These are phyloP conservation scores for Gilbertella persicaria DNA, from an alignment of 371 early-diverging fungal genomes.

Conservation along the genomic window DNA sequence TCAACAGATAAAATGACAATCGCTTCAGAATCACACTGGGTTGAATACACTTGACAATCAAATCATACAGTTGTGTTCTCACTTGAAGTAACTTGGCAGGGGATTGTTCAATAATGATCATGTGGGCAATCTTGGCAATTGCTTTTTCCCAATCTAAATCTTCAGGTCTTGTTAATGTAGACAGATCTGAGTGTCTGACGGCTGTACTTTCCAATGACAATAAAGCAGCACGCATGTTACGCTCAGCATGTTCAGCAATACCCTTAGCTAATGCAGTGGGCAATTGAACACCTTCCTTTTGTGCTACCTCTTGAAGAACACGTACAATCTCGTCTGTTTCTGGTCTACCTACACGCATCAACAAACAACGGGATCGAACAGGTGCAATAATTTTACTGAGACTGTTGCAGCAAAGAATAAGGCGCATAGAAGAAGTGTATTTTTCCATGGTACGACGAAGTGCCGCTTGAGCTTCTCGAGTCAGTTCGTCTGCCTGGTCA, in stretches of 20 bases:
- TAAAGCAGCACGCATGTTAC: conserved; percentile 91
- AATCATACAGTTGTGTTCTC: conserved; percentile 82
- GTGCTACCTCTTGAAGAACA: conserved; percentile 73
- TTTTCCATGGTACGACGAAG: conserved; percentile 99
- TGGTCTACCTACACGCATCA: conserved; percentile 91
- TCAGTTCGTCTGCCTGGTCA: conserved; percentile 94
- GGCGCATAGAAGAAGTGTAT: conserved; percentile 91
- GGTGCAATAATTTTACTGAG: conserved; percentile 95
- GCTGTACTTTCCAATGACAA: conserved; percentile 90
- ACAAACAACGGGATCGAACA: conserved; percentile 93
- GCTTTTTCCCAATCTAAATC: conserved; percentile 91
- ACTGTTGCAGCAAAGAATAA: conserved; percentile 93
- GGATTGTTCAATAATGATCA: conserved; percentile 76
- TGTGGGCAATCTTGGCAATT: conserved; percentile 67
- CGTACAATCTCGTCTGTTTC: conserved; percentile 65
- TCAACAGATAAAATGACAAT: conserved; percentile 70
- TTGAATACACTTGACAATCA: conserved; percentile 90
- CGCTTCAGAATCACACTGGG: conserved; percentile 71
- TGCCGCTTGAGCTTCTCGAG: conserved; percentile 97
- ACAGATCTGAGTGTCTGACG: conserved; percentile 59
- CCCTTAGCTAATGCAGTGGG: conserved; percentile 65
- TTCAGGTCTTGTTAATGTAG: conserved; percentile 58
- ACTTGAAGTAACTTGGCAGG: conserved; percentile 70
- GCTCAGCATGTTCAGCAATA: conserved; percentile 71
- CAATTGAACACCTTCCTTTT: conserved; percentile 74